phyloP scores from a whole-genome alignment of 192 early-diverging fungal species.

The Blastocladiella britannica region DNA sequence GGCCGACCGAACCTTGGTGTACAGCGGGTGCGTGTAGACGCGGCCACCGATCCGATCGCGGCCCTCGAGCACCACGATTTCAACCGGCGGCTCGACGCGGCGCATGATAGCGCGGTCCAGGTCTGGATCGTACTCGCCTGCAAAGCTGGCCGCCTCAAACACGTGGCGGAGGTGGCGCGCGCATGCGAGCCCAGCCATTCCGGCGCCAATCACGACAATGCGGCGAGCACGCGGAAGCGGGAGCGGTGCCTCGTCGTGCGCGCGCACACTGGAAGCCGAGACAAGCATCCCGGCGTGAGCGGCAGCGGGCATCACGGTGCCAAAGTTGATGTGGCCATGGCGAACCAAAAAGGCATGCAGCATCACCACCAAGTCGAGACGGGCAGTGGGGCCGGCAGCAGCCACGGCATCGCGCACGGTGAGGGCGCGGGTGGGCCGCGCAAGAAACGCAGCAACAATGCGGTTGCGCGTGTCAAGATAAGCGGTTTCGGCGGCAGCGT shows the following conservation, averaged over 20 bases:
- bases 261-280: background rate
- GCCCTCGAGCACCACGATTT: conserved; percentile 19
- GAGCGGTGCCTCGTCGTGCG: background rate
- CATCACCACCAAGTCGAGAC: background rate
- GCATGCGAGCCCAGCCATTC: conserved; percentile 17
- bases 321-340: conserved; percentile 28
- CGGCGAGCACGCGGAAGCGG: conserved; percentile 2
- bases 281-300: conserved; percentile 3
- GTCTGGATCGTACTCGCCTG: too few species aligned
- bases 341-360: conserved; percentile 21
- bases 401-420: background rate
- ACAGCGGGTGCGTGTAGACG: conserved; percentile 21
- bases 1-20: conserved; percentile 1
- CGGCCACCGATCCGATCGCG: conserved; percentile 22
- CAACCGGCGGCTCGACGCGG: conserved; percentile 7
- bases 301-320: conserved; percentile 7
- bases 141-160: too few species aligned
- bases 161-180: conserved; percentile 24
- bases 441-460: background rate
- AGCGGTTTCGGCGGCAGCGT: background rate
- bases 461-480: background rate
- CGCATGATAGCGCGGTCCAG: conserved; percentile 12
- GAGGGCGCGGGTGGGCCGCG: background rate
- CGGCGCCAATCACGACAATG: conserved; percentile 17
- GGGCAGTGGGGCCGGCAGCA: background rate